Evolutionary conservation across 176 grass and related monocot genomes (phyloP), one percentile per base, ranked within the genome.

Genomic region (Carex parvula): DNA sequence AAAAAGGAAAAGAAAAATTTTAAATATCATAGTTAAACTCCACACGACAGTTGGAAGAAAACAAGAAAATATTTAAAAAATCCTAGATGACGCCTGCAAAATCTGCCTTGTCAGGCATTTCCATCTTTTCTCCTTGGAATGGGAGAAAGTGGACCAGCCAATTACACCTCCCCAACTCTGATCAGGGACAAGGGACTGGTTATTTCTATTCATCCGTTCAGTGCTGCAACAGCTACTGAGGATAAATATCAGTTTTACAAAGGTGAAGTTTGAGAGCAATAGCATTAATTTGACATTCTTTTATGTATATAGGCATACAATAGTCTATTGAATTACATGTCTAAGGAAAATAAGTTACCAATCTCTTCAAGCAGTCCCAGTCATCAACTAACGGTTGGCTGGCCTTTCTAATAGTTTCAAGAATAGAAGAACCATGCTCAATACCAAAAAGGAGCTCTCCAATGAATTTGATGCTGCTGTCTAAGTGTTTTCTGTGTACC

Each of bases 311-410:
- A 80, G 55, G 30, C 79, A 60, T 44, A 64, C 20, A 81, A 68
- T 53, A 15, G 13, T 52, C 20, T 53, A 83, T 22, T 39, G 44
- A 32, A 80, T 61, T 59, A 39, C 32, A 73, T 75, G 41, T 30
- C 60, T 30, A 59, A 72, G 22, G 29, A 55, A 62, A 85, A 46
- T 33, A 42, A 41, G 24, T 53, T 84, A 93, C 96, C 91, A 87
- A 93, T 59, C 59, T 81, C 84, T 99, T 99, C 84, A 99, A 77
- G 79, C 96, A 99, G 76, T 64, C 89, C 96, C 96, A 95, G 41
- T 99, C 90, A 61, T 99, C 91, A 9, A 93, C 96, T 83, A 98
- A 60, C 24, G 93, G 89, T 46, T 88, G 85, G 70, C 81, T 83
- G 13, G 86, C 13, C 48, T 83, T 56, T 85, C 96, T 95, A 67